phyloP scores from a whole-genome alignment of 1,284 basidiomycete genomes.

The Cutaneotrichosporon spelunceum region DNA sequence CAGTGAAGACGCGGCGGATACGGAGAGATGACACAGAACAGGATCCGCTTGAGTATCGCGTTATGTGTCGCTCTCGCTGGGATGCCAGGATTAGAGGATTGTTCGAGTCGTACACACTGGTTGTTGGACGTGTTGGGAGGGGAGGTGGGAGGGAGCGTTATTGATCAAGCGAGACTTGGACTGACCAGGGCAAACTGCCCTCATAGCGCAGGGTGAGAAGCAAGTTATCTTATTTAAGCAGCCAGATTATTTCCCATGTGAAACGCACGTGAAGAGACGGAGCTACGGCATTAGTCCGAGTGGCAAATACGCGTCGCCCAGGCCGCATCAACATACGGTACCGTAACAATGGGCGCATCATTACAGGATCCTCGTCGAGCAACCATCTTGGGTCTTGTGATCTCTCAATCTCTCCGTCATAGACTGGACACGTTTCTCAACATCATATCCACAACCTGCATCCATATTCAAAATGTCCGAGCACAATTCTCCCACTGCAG shows the following conservation, averaged over 20 bases:
- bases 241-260: not conserved
- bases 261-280: not conserved
- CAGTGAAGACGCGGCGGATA: not conserved
- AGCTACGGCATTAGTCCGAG: not conserved
- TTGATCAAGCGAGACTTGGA: not conserved
- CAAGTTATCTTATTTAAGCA: not conserved
- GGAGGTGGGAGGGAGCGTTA: not conserved
- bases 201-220: not conserved
- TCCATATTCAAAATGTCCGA: conserved; percentile 61
- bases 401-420: not conserved
- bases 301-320: not conserved
- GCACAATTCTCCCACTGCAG: conserved; percentile 55
- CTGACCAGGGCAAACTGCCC: not conserved
- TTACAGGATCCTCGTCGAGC: not conserved
- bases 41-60: not conserved
- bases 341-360: not conserved
- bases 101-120: not conserved
- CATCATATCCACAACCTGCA: not conserved
- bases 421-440: not conserved
- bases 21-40: not conserved
- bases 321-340: not conserved
- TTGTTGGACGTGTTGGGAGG: not conserved
- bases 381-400: no score
- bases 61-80: not conserved
- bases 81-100: not conserved